Percentiles rank a stretch among this genome's conserved stretches.
Conservation (phyloP, 768 basidiomycete species). For the Clitopilus hobsonii region DNA sequence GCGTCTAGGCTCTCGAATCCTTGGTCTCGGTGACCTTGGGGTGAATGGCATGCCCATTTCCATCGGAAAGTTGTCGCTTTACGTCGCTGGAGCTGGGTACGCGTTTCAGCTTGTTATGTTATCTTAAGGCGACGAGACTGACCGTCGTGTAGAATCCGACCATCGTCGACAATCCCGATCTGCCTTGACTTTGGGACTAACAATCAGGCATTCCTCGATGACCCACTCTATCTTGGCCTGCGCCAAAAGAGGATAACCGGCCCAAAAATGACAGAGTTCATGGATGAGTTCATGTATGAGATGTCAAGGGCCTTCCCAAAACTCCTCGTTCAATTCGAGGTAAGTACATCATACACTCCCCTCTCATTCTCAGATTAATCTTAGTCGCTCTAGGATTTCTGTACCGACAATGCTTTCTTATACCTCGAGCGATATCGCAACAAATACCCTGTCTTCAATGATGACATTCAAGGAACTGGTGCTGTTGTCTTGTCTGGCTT, state of each 20-base stretch:
- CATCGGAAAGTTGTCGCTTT: slow-evolving; percentile 90
- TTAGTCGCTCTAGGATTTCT: slow-evolving; percentile 75
- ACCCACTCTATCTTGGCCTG: slow-evolving; percentile 87
- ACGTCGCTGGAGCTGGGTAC: slow-evolving; percentile 86
- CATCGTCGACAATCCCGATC: slow-evolving; percentile 76
- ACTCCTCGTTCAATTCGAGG: slow-evolving; percentile 83
- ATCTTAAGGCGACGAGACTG: not conserved
- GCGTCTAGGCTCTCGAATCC: slow-evolving; percentile 69
- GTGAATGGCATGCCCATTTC: slow-evolving; percentile 86
- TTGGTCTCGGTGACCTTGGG: slow-evolving; percentile 83
- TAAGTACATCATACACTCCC: slow-evolving; percentile 16
- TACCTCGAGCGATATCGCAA: slow-evolving; percentile 76
- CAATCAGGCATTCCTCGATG: slow-evolving; percentile 71
- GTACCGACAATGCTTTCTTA: slow-evolving; percentile 85
- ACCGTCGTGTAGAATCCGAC: slow-evolving; percentile 53
- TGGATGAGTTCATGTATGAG: slow-evolving; percentile 92
- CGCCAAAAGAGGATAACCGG: slow-evolving; percentile 64
- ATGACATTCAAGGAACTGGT: slow-evolving; percentile 89
- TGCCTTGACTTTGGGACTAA: slow-evolving; percentile 89
- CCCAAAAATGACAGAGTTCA: slow-evolving; percentile 69
- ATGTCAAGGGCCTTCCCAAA: slow-evolving; percentile 74
- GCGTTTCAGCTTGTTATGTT: slow-evolving; percentile 3
- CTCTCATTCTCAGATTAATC: not conserved
- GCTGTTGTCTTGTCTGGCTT: slow-evolving; percentile 90
- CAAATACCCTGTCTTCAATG: slow-evolving; percentile 80